A percentile compares a stretch with the other conserved stretches of the same genome.
These are phyloP conservation scores for Ceratonia siliqua DNA, from an alignment of 306 rosid species.

Conservation along the genomic window DNA sequence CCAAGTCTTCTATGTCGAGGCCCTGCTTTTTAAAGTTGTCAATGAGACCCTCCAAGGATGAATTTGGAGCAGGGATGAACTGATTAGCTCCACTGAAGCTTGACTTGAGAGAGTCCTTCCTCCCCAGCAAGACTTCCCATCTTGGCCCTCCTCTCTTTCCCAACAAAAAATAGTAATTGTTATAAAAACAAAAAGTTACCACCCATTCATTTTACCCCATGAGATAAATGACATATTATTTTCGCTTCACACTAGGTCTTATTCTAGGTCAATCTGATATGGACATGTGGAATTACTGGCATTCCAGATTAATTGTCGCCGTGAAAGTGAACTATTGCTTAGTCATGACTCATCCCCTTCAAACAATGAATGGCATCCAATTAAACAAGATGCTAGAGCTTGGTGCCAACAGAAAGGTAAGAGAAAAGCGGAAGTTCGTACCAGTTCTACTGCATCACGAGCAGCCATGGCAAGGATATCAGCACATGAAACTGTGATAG, in stretches of 20 bases:
- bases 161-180: background rate
- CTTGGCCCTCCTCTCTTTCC: conserved; percentile 87
- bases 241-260: background rate
- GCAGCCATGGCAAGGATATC: conserved; percentile 84
- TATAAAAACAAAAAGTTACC: background rate
- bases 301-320: background rate
- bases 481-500: conserved; percentile 79
- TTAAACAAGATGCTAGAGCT: background rate
- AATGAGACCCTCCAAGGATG: conserved; percentile 67
- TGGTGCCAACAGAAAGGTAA: background rate
- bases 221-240: background rate
- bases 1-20: conserved; percentile 67
- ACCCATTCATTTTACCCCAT: background rate
- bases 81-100: conserved; percentile 76
- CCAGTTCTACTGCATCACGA: conserved; percentile 76
- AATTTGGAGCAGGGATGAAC: conserved; percentile 82
- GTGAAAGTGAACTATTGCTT: background rate
- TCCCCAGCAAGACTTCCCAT: conserved; percentile 73
- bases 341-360: background rate
- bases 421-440: conserved; percentile 16
- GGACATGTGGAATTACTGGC: background rate
- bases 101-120: conserved; percentile 80
- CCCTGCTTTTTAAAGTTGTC: conserved; percentile 68
- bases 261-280: background rate
- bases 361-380: background rate